Evolutionary conservation across 208 protist genomes (phyloP), one percentile per base, ranked within the genome.

Genomic region (Angomonas ambiguus): DNA sequence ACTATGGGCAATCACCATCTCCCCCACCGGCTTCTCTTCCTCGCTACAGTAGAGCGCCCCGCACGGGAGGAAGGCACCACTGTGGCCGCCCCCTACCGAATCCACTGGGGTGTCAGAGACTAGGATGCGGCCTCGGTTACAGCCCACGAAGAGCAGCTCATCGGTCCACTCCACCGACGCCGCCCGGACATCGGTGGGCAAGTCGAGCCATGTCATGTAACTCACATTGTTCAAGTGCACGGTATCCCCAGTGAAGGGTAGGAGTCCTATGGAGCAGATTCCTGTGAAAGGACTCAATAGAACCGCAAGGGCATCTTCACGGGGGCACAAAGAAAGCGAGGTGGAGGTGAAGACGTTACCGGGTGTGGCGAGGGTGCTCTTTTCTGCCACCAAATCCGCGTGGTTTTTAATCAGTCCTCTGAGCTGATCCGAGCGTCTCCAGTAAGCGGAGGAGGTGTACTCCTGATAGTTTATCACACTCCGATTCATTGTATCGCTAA

Each of bases 361-460:
- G 0, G 75, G 48, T 0, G 81, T 72, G 2, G 79, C 81, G 6
- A 89, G 74, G 18, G 74, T 60, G 13, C 48, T 45, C 62, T 76
- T 82, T 55, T 61, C 59, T 10, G 77, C 75, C 33, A 86, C 71
- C 5, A 95, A 53, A 53, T 88, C 84, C 16, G 76, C 30, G 75
- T 93, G 84, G 59, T 95, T 95, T 35, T 80, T 76, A 28, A 93
- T 49, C 10, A 93, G 77, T 11, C 86, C 89, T 33, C 87, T 80
- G 38, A 95, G 68, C 74, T 95, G 89, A 25, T 85, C 83, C 10
- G 84, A 77, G 51, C 71, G 74, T 18, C 89, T 72, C 87, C 89
- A 95, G 27, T 71, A 76, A 0, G 85, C 69, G 0, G 84, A 72
- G 2, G 89, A 77, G 24, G 80, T 78, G 73, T 86, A 92, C 30